Percentiles rank a stretch among this genome's conserved stretches.
Conservation (phyloP, 495 filamentous ascomycete genomes). For the Aspergillus sclerotiicarbonarius region DNA sequence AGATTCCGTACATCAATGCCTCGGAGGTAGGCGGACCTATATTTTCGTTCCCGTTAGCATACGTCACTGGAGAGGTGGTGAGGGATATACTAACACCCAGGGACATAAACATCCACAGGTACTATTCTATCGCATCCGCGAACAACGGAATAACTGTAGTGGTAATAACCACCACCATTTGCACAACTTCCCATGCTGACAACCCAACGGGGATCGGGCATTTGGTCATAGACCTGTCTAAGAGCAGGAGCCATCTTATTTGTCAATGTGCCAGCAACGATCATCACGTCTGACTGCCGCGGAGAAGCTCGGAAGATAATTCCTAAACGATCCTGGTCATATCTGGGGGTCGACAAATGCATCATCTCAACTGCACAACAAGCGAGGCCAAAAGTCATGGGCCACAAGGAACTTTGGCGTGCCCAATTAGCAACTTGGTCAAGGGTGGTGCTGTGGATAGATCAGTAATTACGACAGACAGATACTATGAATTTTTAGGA, state of each 20-base stretch:
- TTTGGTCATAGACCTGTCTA: constrained; percentile 95
- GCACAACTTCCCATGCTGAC: constrained; percentile 93
- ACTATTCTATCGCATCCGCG: constrained; percentile 93
- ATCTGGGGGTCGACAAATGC: constrained; percentile 93
- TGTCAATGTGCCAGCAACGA: constrained; percentile 91
- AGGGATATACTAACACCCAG: constrained; percentile 60
- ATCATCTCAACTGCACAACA: constrained; percentile 99
- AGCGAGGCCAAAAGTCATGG: constrained; percentile 96
- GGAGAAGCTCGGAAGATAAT: constrained; percentile 97
- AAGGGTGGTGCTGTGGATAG: constrained; percentile 68
- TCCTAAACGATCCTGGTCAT: constrained; percentile 92
- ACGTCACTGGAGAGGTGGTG: not conserved
- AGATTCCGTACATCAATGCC: constrained; percentile 92
- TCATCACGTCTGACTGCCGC: constrained; percentile 96
- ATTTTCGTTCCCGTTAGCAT: constrained; percentile 20
- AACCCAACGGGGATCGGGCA: constrained; percentile 96
- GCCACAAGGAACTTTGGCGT: constrained; percentile 90
- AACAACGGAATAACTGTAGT: constrained; percentile 92
- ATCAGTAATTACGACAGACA: constrained; percentile 5
- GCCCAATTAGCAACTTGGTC: constrained; percentile 94
- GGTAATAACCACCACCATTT: constrained; percentile 96
- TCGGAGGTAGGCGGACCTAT: constrained; percentile 78
- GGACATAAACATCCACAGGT: constrained; percentile 96
- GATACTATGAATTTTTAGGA: not conserved
- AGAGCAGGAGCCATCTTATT: constrained; percentile 98